A percentile compares a stretch with the other conserved stretches of the same genome.
phyloP scores from a whole-genome alignment of 148 eudicot species.

The Vaccinium vitisidaea region DNA sequence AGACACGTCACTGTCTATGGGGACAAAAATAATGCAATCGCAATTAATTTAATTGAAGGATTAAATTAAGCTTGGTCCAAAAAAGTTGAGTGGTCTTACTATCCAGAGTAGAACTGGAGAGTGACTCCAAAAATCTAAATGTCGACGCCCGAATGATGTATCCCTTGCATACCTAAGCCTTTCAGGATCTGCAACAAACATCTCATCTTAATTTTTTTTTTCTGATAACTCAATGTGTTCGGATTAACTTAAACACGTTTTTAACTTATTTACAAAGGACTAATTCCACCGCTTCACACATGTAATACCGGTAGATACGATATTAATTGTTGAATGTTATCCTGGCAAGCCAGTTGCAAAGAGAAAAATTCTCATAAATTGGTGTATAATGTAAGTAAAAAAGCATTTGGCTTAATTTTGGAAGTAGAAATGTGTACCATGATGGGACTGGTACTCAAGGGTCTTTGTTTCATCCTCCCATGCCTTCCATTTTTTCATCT shows the following conservation, averaged over 20 bases:
- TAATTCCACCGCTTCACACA: neutral
- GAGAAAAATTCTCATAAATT: neutral
- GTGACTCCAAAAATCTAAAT: constrained; percentile 35
- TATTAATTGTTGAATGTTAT: too few relatives aligned
- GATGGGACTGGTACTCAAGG: constrained; percentile 33
- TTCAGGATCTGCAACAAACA: constrained; percentile 33
- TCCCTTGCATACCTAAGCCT: constrained; percentile 49
- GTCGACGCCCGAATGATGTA: constrained; percentile 47
- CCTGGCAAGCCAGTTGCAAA: too few relatives aligned
- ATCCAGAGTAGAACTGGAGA: constrained; percentile 33
- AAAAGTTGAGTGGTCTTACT: constrained; percentile 16
- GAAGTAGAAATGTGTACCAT: constrained; percentile 22
- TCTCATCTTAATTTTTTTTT: too few relatives aligned
- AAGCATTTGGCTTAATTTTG: neutral
- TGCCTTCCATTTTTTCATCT: constrained; percentile 52
- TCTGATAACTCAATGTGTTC: neutral
- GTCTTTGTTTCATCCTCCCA: constrained; percentile 54
- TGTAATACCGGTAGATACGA: too few relatives aligned
- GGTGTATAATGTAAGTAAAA: neutral
- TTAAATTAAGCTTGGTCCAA: neutral
- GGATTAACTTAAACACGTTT: neutral
- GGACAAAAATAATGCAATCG: too few relatives aligned
- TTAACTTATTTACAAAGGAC: neutral
- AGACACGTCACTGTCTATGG: too few relatives aligned
- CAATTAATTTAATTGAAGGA: too few relatives aligned